Base-by-base conservation (phyloP, 2,329 filamentous ascomycete species). In the Fusarium anthophilum region DNA sequence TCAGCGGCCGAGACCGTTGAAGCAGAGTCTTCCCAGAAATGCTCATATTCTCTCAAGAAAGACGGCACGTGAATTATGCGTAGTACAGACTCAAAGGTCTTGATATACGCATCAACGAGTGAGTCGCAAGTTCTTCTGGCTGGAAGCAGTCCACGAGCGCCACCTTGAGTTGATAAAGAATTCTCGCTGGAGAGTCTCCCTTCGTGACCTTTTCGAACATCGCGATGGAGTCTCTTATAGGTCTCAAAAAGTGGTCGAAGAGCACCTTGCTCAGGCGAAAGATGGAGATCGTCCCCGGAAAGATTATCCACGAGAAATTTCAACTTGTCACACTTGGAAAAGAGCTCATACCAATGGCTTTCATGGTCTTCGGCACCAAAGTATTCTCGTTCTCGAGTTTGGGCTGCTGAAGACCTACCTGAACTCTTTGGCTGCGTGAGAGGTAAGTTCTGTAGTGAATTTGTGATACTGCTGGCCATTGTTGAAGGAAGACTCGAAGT, bases 111-210 rank as follows among this genome's bases (percentile, higher is more conserved):
- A 24, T 63, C 50, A 28, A 63, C 20, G 0, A 63, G 41, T 9
- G 32, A 26, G 13, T 63, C 50, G 15, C 51, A 63, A 1, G 41
- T 57, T 14, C 45, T 38, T 26, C 41, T 56, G 5, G 17, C 26
- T 22, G 59, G 59, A 3, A 63, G 26, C 24, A 57, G 22, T 3
- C 44, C 50, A 15, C 45, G 41, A 10, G 35, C 39, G 13, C n/a
- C n/a, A 1, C 3, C 7, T 18, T 12, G 39, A 9, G 24, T 8
- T 9, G 18, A 4, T 3, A 6, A 2, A 17, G 17, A 39, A 1
- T 32, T 47, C 7, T 35, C n/a, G 1, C 6, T 15, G 4, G 9
- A 6, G 3, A 11, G 4, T 10, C 15, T 38, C 4, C 1, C 38
- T 18, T 44, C 39, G 6, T 26, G 24, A 7, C 4, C 2, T 24